Base-by-base conservation (phyloP, 129 eudicot species). In the Calendula officinalis region DNA sequence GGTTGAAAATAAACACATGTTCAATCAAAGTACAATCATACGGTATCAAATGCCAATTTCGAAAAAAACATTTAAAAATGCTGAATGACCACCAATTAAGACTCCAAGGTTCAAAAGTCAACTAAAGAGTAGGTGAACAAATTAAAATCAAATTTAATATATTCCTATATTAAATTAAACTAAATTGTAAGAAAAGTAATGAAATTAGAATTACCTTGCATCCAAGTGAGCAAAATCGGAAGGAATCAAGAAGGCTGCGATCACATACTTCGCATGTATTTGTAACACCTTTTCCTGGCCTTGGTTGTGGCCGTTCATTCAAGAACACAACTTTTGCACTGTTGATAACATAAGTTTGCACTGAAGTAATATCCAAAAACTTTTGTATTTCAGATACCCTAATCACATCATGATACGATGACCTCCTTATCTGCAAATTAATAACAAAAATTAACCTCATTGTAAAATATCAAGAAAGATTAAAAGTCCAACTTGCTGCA, bases 331-430 rank as follows among this genome's bases (percentile, higher is more conserved):
- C 91, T 57, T 87, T 90, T 1, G 97, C 92, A 27, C 97, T 87
- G 80, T 90, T 90, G 67, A 91, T 91, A 41, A 91, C 75, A 68
- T 91, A 91, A 30, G 98, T 87, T 64, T 91, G 98, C 12, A 91
- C 88, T 0, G 86, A 82, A 58, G 70, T 50, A 8, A 88, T 88
- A 80, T 92, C 98, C 47, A 92, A 35, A 45, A 75, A 82, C 84
- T 81, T 92, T 33, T 92, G 96, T 53, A 92, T 88, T 68, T 92
- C 98, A 5, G 83, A 67, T 2, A 88, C 98, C 76, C 95, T 83
- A 11, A 92, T 88, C 79, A 92, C 98, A 83, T 92, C 98, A 74
- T 92, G 98, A 80, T 92, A 92, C 2, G 96, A 87, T 2, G 98
- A 92, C 62, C 98, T 77, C 63, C 98, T 54, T 78, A 92, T 92